These are phyloP conservation scores for Austroboletus novae-zelandiae DNA, from an alignment of 1,284 basidiomycete genomes.

Conservation along the genomic window DNA sequence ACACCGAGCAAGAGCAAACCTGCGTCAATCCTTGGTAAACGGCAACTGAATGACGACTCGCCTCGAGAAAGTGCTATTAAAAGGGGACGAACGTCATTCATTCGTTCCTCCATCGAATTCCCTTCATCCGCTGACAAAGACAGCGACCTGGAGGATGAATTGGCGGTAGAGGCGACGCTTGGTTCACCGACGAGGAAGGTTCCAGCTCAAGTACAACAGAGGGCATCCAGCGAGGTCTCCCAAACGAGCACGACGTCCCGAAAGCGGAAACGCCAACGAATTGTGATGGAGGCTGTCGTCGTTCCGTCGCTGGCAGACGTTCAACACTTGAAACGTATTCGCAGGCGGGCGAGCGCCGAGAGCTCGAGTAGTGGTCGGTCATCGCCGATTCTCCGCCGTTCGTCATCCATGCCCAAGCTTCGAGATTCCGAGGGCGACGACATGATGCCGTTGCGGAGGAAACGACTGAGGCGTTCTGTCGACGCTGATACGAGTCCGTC, in stretches of 20 bases:
- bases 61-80: conserved; percentile 32
- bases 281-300: conserved; percentile 55
- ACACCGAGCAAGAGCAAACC: conserved; percentile 22
- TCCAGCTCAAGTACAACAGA: neutral
- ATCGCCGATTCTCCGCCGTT: conserved; percentile 24
- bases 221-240: conserved; percentile 1
- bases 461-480: conserved; percentile 26
- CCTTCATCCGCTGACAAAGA: conserved; percentile 12
- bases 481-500: conserved; percentile 18
- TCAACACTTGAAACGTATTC: conserved; percentile 15
- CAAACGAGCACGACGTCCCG: conserved; percentile 7
- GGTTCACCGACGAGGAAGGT: conserved; percentile 18
- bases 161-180: conserved; percentile 27
- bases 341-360: conserved; percentile 25
- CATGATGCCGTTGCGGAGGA: conserved; percentile 9
- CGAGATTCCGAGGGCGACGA: conserved; percentile 16
- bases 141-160: conserved; percentile 30
- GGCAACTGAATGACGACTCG: conserved; percentile 30
- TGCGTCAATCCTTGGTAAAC: conserved; percentile 40
- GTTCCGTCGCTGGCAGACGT: conserved; percentile 41
- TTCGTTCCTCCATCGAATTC: conserved; percentile 28
- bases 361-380: neutral
- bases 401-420: conserved; percentile 25
- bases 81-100: conserved; percentile 33
- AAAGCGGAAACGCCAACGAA: conserved; percentile 46